A percentile compares a stretch with the other conserved stretches of the same genome.
phyloP scores from a whole-genome alignment of 2,329 filamentous ascomycete genomes.

The Exophiala calicioides region DNA sequence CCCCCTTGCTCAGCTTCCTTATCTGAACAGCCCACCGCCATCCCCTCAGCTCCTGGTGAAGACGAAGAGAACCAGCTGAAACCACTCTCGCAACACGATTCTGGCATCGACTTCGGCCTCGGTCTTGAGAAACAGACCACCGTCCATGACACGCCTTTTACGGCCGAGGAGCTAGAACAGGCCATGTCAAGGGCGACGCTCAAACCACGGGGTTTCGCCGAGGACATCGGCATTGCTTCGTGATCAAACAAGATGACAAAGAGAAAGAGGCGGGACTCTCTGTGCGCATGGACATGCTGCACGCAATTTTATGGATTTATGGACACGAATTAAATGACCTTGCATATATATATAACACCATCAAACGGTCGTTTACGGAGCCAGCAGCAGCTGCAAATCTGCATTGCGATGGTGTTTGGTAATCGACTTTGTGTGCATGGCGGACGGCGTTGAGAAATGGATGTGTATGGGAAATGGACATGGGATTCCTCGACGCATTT shows the following conservation, averaged over 20 bases:
- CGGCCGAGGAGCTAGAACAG: constrained; percentile 29
- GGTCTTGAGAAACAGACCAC: constrained; percentile 22
- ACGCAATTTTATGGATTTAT: background rate
- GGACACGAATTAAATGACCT: background rate
- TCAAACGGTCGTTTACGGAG: too few relatives aligned
- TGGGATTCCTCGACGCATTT: too few relatives aligned
- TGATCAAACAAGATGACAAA: constrained; percentile 1
- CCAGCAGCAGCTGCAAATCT: too few relatives aligned
- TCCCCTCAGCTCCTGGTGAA: constrained; percentile 18
- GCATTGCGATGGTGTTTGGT: too few relatives aligned
- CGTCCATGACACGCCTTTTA: constrained; percentile 28
- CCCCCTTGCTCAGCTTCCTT: constrained; percentile 16
- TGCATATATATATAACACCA: too few relatives aligned
- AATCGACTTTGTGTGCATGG: too few relatives aligned
- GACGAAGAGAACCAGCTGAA: constrained; percentile 16
- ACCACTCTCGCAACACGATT: constrained; percentile 23
- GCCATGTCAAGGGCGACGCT: constrained; percentile 30
- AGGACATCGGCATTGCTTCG: constrained; percentile 10
- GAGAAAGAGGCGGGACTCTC: background rate
- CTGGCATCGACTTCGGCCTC: constrained; percentile 11
- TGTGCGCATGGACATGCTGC: background rate
- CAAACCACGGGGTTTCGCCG: constrained; percentile 11
- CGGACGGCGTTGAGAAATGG: too few relatives aligned
- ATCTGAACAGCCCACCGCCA: constrained; percentile 18
- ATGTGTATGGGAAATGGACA: too few relatives aligned